Conservation (phyloP, 2,329 filamentous ascomycete species). For the Cordyceps sp. region DNA sequence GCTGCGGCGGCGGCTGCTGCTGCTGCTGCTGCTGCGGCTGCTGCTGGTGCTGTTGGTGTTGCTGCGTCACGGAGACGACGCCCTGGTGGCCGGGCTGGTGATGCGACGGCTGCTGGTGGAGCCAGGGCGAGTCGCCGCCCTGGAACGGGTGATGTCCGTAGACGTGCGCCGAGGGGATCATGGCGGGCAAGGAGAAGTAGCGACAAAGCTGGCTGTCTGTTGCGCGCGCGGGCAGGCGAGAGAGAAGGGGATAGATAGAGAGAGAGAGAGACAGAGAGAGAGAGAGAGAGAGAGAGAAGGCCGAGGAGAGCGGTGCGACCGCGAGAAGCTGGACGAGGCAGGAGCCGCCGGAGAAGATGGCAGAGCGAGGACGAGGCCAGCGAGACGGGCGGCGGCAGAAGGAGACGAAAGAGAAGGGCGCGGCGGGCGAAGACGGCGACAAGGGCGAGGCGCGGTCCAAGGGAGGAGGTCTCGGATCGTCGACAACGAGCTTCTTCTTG, state of each 20-base stretch:
- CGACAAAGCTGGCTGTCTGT: background rate
- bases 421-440: too few relatives aligned
- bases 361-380: too few relatives aligned
- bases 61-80: slow-evolving; percentile 31
- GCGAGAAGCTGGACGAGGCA: too few relatives aligned
- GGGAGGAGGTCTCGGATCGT: background rate
- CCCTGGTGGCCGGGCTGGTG: slow-evolving; percentile 42
- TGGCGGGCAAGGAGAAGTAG: too few relatives aligned
- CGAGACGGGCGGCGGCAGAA: too few relatives aligned
- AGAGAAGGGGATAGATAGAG: background rate
- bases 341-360: too few relatives aligned
- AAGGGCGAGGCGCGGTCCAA: background rate
- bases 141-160: slow-evolving; percentile 54
- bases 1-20: slow-evolving; percentile 29
- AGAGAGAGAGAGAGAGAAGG: too few relatives aligned
- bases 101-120: slow-evolving; percentile 47
- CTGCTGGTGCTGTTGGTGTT: slow-evolving; percentile 29
- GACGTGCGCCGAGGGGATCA: slow-evolving; percentile 48
- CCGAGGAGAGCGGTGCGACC: too few relatives aligned
- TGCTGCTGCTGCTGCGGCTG: slow-evolving; percentile 17
- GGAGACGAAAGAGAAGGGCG: too few relatives aligned
- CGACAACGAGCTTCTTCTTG: too few relatives aligned
- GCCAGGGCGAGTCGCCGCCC: slow-evolving; percentile 46
- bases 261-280: too few relatives aligned
- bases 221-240: background rate